These are phyloP conservation scores for Lizonia empirigonia DNA, from an alignment of 2,329 filamentous ascomycete species.

Conservation along the genomic window DNA sequence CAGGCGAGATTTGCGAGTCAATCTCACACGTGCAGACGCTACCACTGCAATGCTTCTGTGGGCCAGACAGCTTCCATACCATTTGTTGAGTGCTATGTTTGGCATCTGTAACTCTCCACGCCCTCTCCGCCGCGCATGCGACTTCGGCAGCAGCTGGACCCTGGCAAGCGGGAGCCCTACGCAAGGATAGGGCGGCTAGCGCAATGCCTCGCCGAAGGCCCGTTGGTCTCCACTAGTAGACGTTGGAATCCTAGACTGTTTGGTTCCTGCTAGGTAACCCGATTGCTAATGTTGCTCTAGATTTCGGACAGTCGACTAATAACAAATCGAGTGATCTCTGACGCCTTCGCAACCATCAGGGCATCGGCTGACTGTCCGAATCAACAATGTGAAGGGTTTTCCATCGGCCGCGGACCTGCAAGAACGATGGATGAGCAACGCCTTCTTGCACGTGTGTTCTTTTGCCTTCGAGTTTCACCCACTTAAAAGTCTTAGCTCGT, in stretches of 20 bases:
- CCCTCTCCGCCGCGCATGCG: conserved; percentile 5
- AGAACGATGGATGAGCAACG: not conserved
- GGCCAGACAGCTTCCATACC: not conserved
- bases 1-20: not conserved
- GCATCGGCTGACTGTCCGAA: conserved; percentile 11
- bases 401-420: conserved; percentile 13
- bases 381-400: conserved; percentile 8
- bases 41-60: no score
- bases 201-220: conserved; percentile 11
- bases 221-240: conserved; percentile 10
- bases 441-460: conserved; percentile 4
- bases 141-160: conserved; percentile 9
- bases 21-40: not conserved
- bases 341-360: conserved; percentile 3
- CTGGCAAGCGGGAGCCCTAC: conserved; percentile 7
- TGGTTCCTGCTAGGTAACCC: conserved; percentile 15
- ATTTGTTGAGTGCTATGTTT: not conserved
- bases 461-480: conserved; percentile 9
- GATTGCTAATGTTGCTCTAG: conserved; percentile 21
- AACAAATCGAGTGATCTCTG: conserved; percentile 13
- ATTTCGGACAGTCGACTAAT: conserved; percentile 11
- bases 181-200: conserved; percentile 4
- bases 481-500: conserved; percentile 4
- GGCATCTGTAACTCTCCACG: conserved; percentile 5
- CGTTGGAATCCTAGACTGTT: conserved; percentile 16